phyloP scores from a whole-genome alignment of 2,329 filamentous ascomycete species.

The Fragosphaeria purpurea region DNA sequence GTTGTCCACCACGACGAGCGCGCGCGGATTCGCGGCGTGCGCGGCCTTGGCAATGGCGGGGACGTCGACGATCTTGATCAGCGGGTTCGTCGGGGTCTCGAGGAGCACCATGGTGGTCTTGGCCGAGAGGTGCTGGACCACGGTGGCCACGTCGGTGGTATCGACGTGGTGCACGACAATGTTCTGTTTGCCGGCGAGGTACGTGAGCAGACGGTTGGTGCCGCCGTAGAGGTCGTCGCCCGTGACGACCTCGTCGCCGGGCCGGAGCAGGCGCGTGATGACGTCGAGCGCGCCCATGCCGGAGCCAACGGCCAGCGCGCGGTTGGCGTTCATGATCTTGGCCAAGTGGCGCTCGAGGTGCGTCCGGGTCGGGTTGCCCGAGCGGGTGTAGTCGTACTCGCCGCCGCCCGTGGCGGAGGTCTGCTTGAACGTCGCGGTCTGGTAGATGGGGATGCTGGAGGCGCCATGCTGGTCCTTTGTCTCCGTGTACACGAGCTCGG shows the following conservation, averaged over 20 bases:
- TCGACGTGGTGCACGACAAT: constrained; percentile 96
- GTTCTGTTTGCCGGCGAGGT: constrained; percentile 76
- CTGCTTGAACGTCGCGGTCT: constrained; percentile 98
- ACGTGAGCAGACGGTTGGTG: constrained; percentile 86
- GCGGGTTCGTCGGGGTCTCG: constrained; percentile 91
- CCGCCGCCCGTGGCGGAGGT: constrained; percentile 65
- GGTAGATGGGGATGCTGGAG: constrained; percentile 94
- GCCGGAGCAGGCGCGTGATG: constrained; percentile 79
- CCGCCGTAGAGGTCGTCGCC: constrained; percentile 96
- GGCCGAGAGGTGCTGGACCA: constrained; percentile 56
- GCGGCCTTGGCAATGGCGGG: constrained; percentile 64
- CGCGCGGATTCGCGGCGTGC: constrained; percentile 67
- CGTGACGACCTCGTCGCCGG: constrained; percentile 93
- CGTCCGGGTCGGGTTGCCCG: constrained; percentile 90
- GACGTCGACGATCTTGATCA: constrained; percentile 97
- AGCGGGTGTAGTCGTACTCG: constrained; percentile 98
- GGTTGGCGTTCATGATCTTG: constrained; percentile 95
- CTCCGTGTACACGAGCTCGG: constrained; percentile 93
- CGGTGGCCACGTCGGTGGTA: constrained; percentile 67
- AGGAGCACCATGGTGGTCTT: constrained; percentile 95
- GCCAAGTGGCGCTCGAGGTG: constrained; percentile 94
- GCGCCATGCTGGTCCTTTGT: constrained; percentile 94
- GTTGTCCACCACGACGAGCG: constrained; percentile 89
- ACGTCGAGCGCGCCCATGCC: constrained; percentile 97
- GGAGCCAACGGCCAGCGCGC: constrained; percentile 85